Percentiles rank a stretch among this genome's conserved stretches.
Evolutionary conservation across 1,284 basidiomycete genomes (phyloP).

Genomic region (Neotropicomus parvogracilis): DNA sequence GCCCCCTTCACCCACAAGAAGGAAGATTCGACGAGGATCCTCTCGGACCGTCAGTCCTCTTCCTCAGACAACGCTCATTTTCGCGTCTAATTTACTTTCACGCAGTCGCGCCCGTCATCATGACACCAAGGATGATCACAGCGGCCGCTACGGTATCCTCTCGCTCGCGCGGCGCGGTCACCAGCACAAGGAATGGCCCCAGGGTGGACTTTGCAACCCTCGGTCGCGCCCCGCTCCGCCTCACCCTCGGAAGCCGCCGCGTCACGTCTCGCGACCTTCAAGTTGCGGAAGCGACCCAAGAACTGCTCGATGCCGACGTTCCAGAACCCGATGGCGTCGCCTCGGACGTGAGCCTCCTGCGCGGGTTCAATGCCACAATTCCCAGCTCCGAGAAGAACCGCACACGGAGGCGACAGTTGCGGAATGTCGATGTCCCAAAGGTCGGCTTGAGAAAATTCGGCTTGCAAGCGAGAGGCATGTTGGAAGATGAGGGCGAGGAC

Average conservation of each 20-base stretch:
- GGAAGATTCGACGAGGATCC: constrained; percentile 62
- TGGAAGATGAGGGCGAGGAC: constrained; percentile 57
- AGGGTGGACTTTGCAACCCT: constrained; percentile 67
- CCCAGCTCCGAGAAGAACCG: constrained; percentile 81
- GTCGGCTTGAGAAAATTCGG: constrained; percentile 79
- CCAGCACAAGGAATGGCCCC: constrained; percentile 34
- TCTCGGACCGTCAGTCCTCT: constrained; percentile 62
- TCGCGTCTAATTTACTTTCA: background rate
- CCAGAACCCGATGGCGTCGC: constrained; percentile 64
- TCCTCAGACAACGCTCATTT: background rate
- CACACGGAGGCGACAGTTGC: constrained; percentile 68
- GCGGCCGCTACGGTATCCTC: constrained; percentile 60
- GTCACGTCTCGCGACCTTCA: constrained; percentile 80
- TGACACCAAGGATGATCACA: constrained; percentile 81
- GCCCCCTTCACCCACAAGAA: constrained; percentile 66
- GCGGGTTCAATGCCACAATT: constrained; percentile 89
- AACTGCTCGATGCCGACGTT: constrained; percentile 68
- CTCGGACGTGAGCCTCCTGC: constrained; percentile 69
- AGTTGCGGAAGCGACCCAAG: constrained; percentile 78
- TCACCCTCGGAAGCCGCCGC: constrained; percentile 61
- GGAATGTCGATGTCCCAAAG: constrained; percentile 75
- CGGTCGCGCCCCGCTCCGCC: constrained; percentile 66
- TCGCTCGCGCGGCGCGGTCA: constrained; percentile 43
- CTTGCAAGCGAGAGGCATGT: constrained; percentile 71
- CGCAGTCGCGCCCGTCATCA: constrained; percentile 83